These are phyloP conservation scores for Ceratobasidium sp. DNA, from an alignment of 1,284 basidiomycete species.

Conservation along the genomic window DNA sequence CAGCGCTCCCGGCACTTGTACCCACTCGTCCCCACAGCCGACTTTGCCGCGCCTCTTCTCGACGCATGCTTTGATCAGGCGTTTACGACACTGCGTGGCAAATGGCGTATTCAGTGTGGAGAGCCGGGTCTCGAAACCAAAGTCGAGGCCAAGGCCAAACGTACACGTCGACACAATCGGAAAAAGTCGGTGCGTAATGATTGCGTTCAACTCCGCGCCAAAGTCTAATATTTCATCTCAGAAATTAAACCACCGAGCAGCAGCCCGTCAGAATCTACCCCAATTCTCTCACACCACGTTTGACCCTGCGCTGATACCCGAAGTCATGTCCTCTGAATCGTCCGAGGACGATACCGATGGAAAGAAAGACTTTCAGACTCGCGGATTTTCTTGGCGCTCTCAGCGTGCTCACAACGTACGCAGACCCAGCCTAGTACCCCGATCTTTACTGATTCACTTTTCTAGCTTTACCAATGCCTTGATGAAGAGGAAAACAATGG, in stretches of 20 bases:
- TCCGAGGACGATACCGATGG: slow-evolving; percentile 31
- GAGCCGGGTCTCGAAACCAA: slow-evolving; percentile 33
- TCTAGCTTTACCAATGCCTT: slow-evolving; percentile 31
- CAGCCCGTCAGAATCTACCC: slow-evolving; percentile 19
- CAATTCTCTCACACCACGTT: slow-evolving; percentile 26
- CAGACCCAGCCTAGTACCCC: neutral
- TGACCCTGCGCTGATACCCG: slow-evolving; percentile 21
- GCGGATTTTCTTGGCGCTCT: slow-evolving; percentile 32
- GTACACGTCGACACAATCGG: slow-evolving; percentile 33
- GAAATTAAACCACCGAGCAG: slow-evolving; percentile 25
- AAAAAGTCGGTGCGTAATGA: slow-evolving; percentile 20
- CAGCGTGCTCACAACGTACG: slow-evolving; percentile 26
- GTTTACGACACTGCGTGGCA: slow-evolving; percentile 30
- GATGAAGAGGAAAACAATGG: slow-evolving; percentile 31
- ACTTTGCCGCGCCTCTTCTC: slow-evolving; percentile 35
- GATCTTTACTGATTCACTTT: neutral
- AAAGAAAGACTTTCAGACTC: slow-evolving; percentile 36
- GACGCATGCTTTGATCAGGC: slow-evolving; percentile 36
- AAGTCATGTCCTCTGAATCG: slow-evolving; percentile 35
- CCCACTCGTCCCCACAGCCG: slow-evolving; percentile 35
- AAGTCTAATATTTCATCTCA: neutral
- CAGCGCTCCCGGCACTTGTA: slow-evolving; percentile 35
- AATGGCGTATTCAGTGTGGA: slow-evolving; percentile 36
- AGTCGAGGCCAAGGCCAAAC: slow-evolving; percentile 36
- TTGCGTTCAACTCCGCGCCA: neutral